Evolutionary conservation across 2,329 filamentous ascomycete species (phyloP).

Genomic region (Sporothrix inflata): DNA sequence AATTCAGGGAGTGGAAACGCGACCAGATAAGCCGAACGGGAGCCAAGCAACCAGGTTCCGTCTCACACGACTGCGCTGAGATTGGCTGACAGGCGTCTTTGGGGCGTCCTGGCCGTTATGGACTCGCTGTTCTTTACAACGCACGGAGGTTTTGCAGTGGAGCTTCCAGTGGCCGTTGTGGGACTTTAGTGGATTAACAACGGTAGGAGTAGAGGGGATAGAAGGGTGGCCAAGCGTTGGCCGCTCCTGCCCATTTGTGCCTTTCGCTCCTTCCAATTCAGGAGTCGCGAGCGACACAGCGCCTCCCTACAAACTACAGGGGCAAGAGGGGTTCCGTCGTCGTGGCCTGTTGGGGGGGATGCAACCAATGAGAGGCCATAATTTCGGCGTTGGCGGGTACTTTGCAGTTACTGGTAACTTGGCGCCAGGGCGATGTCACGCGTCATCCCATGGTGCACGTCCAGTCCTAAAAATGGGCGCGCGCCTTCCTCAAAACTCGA

Average conservation of each 20-base stretch:
- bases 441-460: not conserved
- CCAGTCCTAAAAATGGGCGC: not conserved
- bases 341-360: not conserved
- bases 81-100: conserved; percentile 10
- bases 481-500: not conserved
- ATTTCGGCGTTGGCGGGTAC: not conserved
- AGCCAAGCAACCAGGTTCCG: not conserved
- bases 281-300: not conserved
- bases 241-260: not conserved
- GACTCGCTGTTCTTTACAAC: conserved; percentile 13
- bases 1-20: conserved; percentile 20
- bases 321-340: not conserved
- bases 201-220: not conserved
- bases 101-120: not conserved
- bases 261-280: not conserved
- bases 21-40: conserved; percentile 22
- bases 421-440: conserved; percentile 9
- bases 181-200: not conserved
- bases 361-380: not conserved
- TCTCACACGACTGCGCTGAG: not conserved
- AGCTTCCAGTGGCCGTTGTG: not conserved
- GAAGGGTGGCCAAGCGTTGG: not conserved
- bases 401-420: not conserved
- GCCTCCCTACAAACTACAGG: not conserved
- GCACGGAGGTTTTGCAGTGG: not conserved